Base-by-base conservation (phyloP, 495 filamentous ascomycete genomes). In the Penicillium angulare region DNA sequence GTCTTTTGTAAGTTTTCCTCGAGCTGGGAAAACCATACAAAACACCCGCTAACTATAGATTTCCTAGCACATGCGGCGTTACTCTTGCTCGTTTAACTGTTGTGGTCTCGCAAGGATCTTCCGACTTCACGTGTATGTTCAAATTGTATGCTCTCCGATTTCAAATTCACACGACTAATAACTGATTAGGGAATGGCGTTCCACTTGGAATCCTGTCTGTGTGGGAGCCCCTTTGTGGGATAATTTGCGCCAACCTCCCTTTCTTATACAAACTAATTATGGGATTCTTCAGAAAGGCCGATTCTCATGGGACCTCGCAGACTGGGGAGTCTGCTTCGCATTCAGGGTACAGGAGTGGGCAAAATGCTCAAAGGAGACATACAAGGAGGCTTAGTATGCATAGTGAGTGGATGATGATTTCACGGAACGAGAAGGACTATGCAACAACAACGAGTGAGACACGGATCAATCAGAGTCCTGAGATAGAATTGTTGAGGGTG, bases 201-300 rank as follows among this genome's bases (percentile, higher is more conserved):
- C 64, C 72, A 7, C 56, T 75, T 7, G 69, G 67, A 15, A 72
- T 73, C 5, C 59, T 72, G 35, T 72, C 68, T 5, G 69, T 61
- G 22, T 75, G 61, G 51, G 73, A 77, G 40, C 70, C 73, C 2
- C 69, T 74, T 18, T 71, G 72, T 22, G 70, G 65, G 3, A 73
- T 77, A 43, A 57, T 77, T 23, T 73, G 72, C 52, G 73, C 69
- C 12, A 77, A 77, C 53, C 52, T 77, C 1, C 73, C 73, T 17
- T 38, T 48, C 9, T 21, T 48, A 21, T 48, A 48, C 23, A 48
- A 32, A 15, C 7, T 33, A 16, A 23, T 20, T 5, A 46, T 31
- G 3, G 18, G n/a, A 7, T 17, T 31, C 15, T 13, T 46, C 26
- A 46, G 24, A 12, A 46, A 15, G 13, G 13, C 35, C 16, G n/a